These are phyloP conservation scores for Colletotrichum sp. DNA, from an alignment of 2,329 filamentous ascomycete genomes.

Conservation along the genomic window DNA sequence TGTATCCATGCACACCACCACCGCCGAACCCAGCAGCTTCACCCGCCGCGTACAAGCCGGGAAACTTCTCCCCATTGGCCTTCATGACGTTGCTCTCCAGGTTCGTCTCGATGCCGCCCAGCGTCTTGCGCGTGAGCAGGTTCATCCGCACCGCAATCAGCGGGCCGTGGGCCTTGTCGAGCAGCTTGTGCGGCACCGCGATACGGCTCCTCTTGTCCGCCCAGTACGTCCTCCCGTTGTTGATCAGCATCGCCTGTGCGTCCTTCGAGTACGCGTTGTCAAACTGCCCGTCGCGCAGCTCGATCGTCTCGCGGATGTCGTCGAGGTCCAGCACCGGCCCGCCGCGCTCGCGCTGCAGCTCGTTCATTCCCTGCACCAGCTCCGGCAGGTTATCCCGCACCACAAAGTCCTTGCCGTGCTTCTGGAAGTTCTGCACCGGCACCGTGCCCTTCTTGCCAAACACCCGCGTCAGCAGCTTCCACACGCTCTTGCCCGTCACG, in stretches of 20 bases:
- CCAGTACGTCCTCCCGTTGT: slow-evolving; percentile 62
- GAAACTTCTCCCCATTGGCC: slow-evolving; percentile 52
- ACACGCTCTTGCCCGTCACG: slow-evolving; percentile 61
- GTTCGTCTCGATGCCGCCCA: slow-evolving; percentile 66
- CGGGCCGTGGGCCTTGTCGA: slow-evolving; percentile 61
- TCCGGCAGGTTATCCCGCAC: slow-evolving; percentile 61
- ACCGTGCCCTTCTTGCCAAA: slow-evolving; percentile 57
- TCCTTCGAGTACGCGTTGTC: slow-evolving; percentile 64
- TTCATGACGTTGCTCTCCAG: slow-evolving; percentile 60
- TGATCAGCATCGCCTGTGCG: slow-evolving; percentile 66
- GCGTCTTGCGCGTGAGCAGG: slow-evolving; percentile 64
- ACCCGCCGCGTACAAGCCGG: slow-evolving; percentile 64
- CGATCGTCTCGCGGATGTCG: slow-evolving; percentile 50
- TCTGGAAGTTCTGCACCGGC: slow-evolving; percentile 63
- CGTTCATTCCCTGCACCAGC: slow-evolving; percentile 64
- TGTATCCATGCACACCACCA: slow-evolving; percentile 67
- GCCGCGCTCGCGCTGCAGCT: slow-evolving; percentile 48
- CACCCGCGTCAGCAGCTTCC: slow-evolving; percentile 55
- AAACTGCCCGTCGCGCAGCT: slow-evolving; percentile 61
- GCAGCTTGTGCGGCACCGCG: slow-evolving; percentile 57
- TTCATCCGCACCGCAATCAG: slow-evolving; percentile 67
- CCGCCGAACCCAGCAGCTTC: slow-evolving; percentile 67
- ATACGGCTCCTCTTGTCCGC: slow-evolving; percentile 57
- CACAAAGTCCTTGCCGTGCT: slow-evolving; percentile 64
- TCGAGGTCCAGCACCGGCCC: slow-evolving; percentile 54